Base-by-base conservation (phyloP, 1,284 basidiomycete species). In the Microbotryomycetes sp. region DNA sequence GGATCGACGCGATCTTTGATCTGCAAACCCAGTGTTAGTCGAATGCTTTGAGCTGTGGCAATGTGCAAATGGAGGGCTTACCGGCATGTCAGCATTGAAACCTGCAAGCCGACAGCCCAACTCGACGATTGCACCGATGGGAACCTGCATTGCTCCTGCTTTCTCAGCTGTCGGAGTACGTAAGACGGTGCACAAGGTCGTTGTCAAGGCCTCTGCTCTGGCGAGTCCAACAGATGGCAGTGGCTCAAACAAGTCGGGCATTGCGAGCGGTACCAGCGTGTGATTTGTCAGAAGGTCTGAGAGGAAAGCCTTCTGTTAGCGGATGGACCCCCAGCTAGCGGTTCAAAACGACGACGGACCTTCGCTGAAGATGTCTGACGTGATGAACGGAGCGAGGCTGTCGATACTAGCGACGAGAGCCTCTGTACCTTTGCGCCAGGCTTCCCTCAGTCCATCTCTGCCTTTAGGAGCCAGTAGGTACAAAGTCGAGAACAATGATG, bases 401-500 rank as follows among this genome's bases (percentile, higher is more conserved):
- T 68, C 61, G 7, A 65, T 58, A 29, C 54, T 63, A 3, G 56
- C 66, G 2, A 63, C 28, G 7, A 68, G 51, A 1, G 66, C 64
- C 46, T 68, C 66, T 31, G 59, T 51, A 19, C 64, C 61, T 5
- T 59, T 68, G 32, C 46, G 46, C 66, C 66, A 68, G 4, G 66
- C 63, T 15, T 68, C 66, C 3, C 62, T 30, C 29, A 68, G 42
- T 12, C 66, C 66, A 25, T 68, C 64, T 30, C 53, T 54, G 15
- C 66, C 66, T 53, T 68, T 68, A 0, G 66, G 66, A 3, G 66
- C 64, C 30, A 68, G 61, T 5, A 65, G 56, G 61, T 68, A 68
- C 22, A 68, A 61, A 47, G 61, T 57, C 19, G 49, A 50, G 54
- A 68, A 68, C n/a, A 68, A 59, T 12, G 45, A n/a, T 3, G 66